Evolutionary conservation across 2,329 filamentous ascomycete genomes (phyloP).

Genomic region (Leptodontidium sp.): DNA sequence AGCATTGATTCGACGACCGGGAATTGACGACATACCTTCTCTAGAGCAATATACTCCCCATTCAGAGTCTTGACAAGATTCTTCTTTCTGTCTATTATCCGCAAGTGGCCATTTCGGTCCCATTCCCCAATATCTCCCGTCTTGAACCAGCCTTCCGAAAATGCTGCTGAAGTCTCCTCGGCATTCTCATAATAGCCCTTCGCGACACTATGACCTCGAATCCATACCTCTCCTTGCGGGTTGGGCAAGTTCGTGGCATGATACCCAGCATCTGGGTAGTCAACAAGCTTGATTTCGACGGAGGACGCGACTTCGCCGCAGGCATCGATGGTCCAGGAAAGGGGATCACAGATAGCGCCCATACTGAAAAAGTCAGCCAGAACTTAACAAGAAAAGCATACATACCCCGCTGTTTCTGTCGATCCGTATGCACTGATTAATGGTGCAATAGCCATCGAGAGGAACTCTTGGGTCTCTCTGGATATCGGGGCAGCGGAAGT

Average conservation of each 20-base stretch:
- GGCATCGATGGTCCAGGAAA: conserved; percentile 80
- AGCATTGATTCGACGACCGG: background rate
- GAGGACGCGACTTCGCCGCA: conserved; percentile 81
- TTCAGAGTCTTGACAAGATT: conserved; percentile 93
- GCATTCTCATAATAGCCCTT: conserved; percentile 85
- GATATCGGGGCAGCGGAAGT: conserved; percentile 93
- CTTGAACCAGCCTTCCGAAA: conserved; percentile 93
- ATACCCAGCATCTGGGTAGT: conserved; percentile 88
- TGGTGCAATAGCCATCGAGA: conserved; percentile 89
- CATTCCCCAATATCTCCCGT: conserved; percentile 87
- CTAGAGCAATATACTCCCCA: conserved; percentile 95
- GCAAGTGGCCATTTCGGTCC: conserved; percentile 73
- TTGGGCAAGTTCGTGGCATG: conserved; percentile 69
- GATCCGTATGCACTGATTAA: conserved; percentile 96
- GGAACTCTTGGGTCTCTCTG: conserved; percentile 85
- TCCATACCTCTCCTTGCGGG: conserved; percentile 91
- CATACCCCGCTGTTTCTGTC: conserved; percentile 81
- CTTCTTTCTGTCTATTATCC: conserved; percentile 88
- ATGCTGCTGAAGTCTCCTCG: conserved; percentile 80
- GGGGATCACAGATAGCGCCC: conserved; percentile 80
- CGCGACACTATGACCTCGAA: conserved; percentile 80
- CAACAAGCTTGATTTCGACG: conserved; percentile 90
- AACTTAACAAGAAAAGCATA: background rate
- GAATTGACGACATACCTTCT: conserved; percentile 60
- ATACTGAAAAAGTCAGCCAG: conserved; percentile 51